Base-by-base conservation (phyloP, 352 stramenopile species). In the Phytophthora pistaciae region DNA sequence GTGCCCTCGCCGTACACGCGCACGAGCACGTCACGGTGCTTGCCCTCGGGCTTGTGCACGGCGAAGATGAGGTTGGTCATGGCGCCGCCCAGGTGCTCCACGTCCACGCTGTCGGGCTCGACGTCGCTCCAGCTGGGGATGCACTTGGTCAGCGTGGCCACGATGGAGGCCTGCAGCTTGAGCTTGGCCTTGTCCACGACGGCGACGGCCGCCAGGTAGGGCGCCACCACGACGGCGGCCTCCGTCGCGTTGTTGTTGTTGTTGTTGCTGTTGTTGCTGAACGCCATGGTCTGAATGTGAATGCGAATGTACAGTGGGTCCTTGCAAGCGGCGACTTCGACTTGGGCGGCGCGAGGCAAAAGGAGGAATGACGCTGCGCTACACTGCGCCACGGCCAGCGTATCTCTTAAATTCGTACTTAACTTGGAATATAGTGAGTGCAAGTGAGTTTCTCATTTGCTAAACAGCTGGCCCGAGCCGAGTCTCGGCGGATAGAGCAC, bases 41-140 rank as follows among this genome's bases (percentile, higher is more conserved):
- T 74, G 46, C 85, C 84, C 16, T 76, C 69, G 13, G 83, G 75
- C 58, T 93, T 96, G 64, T 87, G 88, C 38, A 93, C 85, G 11
- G 80, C 77, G 66, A 96, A 94, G 74, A 96, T 94, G 68, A 96
- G 75, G 70, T 96, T 96, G 18, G 89, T 95, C 89, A 95, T 95
- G 20, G 89, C 89, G 60, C 89, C 89, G 65, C 87, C 84, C 29
- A 94, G 29, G 63, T 91, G 80, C 48, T 89, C 72, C 50, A 94
- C 76, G 69, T 90, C 78, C 21, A 94, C 78, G 60, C 83, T 76
- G 60, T 91, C 74, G 11, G 81, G 73, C 21, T 80, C 68, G 56
- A 90, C 81, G 67, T 84, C 66, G 23, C 20, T 56, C 87, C 87
- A 94, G 23, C 77, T 80, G n/a, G 82, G 80, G 59, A 85, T 83